Evolutionary conservation across 768 basidiomycete species (phyloP), one percentile per base, ranked within the genome.

Genomic region (Podaxis carcinomalis): DNA sequence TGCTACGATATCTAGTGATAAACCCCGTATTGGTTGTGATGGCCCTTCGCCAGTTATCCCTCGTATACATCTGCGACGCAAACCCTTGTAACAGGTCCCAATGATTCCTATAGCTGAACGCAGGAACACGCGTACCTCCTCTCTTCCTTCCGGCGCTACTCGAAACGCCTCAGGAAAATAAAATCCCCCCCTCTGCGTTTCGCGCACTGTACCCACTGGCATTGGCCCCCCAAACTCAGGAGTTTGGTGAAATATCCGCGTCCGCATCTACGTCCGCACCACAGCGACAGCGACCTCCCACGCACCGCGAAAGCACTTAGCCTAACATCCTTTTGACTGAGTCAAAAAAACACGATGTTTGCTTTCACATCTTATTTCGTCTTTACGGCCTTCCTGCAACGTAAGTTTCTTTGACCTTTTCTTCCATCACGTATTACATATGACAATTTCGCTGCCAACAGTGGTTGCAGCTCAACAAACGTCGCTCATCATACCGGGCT

Each of bases 401-500:
- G 54, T 56, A 44, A 9, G 54, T 27, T 23, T 47, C 9, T 42
- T 23, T 5, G 5, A 13, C 25, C 52, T 9, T 39, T 21, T 13
- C 21, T 51, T 16, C 1, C 21, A 6, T 19, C 19, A 11, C 7
- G 16, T 21, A 37, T 25, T 10, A 37, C 23, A 6, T 25, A 9
- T 54, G 47, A 5, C 21, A 19, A 0, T 49, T 10, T 11, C 47
- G 10, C 6, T 21, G 16, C 19, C 19, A n/a, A 19, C 47, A 66
- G 63, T 55, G 67, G 69, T 59, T 47, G 51, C 61, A 35, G 68
- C 64, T 21, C 70, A 72, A 46, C 68, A 68, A 50, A 50, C 51
- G 11, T 72, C 69, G 11, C 62, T 72, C 25, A 69, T 62, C 52
- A 62, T 72, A 32, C 70, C 70, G 16, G 67, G 68, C 5, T 67